phyloP scores from a whole-genome alignment of 2,329 filamentous ascomycete genomes.

The Whalleya microplaca region DNA sequence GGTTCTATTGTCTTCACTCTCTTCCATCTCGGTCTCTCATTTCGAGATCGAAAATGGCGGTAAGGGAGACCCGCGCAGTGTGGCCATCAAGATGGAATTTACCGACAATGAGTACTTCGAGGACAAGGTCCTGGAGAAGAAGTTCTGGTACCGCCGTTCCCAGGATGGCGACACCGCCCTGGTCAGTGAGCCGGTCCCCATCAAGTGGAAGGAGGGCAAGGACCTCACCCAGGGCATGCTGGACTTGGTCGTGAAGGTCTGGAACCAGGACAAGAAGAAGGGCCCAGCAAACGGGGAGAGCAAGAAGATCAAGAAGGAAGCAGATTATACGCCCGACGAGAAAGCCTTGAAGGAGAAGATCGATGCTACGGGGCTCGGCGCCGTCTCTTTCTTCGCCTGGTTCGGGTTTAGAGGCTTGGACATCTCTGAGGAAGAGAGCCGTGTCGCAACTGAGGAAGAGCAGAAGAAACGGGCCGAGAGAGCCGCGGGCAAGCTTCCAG shows the following conservation, averaged over 20 bases:
- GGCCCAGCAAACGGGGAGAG: slow-evolving; percentile 40
- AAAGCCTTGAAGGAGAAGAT: slow-evolving; percentile 60
- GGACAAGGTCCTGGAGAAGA: slow-evolving; percentile 81
- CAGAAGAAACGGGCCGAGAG: slow-evolving; percentile 56
- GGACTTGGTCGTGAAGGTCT: slow-evolving; percentile 71
- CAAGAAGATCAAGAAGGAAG: slow-evolving; percentile 55
- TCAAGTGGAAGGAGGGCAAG: slow-evolving; percentile 84
- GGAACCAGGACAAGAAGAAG: slow-evolving; percentile 59
- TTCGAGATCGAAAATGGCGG: slow-evolving; percentile 72
- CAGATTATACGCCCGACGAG: slow-evolving; percentile 57
- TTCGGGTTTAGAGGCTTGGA: slow-evolving; percentile 78
- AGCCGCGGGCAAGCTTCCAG: slow-evolving; percentile 55
- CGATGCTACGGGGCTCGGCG: slow-evolving; percentile 64
- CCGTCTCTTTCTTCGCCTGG: slow-evolving; percentile 83
- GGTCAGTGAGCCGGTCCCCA: slow-evolving; percentile 85
- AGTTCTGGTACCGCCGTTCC: slow-evolving; percentile 80
- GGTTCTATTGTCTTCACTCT: slow-evolving; percentile 71
- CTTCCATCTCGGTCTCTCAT: slow-evolving; percentile 71
- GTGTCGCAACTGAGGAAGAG: slow-evolving; percentile 62
- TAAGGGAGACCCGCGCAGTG: slow-evolving; percentile 76
- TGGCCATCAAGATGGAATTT: slow-evolving; percentile 80
- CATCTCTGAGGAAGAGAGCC: slow-evolving; percentile 73
- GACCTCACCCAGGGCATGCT: slow-evolving; percentile 84
- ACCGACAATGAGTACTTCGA: slow-evolving; percentile 80
- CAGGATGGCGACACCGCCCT: slow-evolving; percentile 73